phyloP scores from a whole-genome alignment of 371 early-diverging fungal species.

The Rhizopus arrhizus region DNA sequence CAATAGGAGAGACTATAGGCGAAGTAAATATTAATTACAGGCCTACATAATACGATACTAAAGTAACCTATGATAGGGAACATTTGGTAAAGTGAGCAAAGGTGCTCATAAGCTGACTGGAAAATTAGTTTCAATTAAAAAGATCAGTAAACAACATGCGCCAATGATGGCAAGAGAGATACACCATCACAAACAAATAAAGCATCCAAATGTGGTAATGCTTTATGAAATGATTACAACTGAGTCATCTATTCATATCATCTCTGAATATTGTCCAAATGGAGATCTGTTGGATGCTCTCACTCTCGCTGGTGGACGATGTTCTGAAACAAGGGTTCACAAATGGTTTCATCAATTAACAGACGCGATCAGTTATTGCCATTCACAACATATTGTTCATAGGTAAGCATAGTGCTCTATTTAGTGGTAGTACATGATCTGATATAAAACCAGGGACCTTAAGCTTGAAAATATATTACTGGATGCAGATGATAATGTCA shows the following conservation, averaged over 20 bases:
- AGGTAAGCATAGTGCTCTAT: constrained; percentile 44
- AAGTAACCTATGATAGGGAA: constrained; percentile 53
- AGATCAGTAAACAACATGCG: constrained; percentile 77
- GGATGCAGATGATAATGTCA: constrained; percentile 72
- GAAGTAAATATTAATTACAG: constrained; percentile 6
- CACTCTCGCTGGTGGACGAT: constrained; percentile 56
- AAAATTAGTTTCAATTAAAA: constrained; percentile 80
- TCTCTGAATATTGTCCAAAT: constrained; percentile 77
- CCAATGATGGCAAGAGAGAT: constrained; percentile 81
- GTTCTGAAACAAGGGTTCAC: constrained; percentile 56
- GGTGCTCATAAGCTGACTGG: constrained; percentile 81
- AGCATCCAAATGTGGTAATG: constrained; percentile 81
- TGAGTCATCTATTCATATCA: constrained; percentile 80
- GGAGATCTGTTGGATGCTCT: constrained; percentile 81
- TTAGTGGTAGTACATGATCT: not conserved
- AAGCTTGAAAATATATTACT: constrained; percentile 87
- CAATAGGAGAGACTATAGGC: constrained; percentile 48
- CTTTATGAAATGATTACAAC: constrained; percentile 86
- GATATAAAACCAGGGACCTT: constrained; percentile 61
- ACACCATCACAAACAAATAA: constrained; percentile 82
- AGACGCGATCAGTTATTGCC: constrained; percentile 78
- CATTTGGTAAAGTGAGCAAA: constrained; percentile 86
- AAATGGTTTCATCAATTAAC: constrained; percentile 74
- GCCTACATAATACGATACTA: not conserved
- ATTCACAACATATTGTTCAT: constrained; percentile 77